Percentiles rank a stretch among this genome's conserved stretches.
phyloP scores from a whole-genome alignment of 257 asterid species.

The Gentiana macrophylla region DNA sequence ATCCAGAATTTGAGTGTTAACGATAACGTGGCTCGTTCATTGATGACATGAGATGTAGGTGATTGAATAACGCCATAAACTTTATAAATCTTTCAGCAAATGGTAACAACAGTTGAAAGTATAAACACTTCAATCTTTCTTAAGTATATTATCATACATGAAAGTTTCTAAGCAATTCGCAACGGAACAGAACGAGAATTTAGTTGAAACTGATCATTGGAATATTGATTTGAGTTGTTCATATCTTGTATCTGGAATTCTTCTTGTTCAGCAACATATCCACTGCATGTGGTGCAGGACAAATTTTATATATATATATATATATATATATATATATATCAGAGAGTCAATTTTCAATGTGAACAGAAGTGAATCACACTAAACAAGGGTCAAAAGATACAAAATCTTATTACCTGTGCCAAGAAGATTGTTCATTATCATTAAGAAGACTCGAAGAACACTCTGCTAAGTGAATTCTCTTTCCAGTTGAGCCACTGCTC shows the following conservation, averaged over 20 bases:
- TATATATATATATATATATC: neutral
- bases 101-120: too few species aligned
- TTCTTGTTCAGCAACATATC: constrained; percentile 11
- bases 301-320: too few species aligned
- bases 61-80: too few species aligned
- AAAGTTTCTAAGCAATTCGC: neutral
- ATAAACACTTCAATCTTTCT: neutral
- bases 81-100: too few species aligned
- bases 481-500: constrained; percentile 15
- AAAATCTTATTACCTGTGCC: neutral
- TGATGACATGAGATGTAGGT: too few species aligned
- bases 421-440: constrained; percentile 8
- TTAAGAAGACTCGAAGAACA: constrained; percentile 19
- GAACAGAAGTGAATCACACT: too few species aligned
- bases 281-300: constrained; percentile 22
- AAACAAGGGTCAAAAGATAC: neutral
- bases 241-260: constrained; percentile 4
- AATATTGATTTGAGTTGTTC: constrained; percentile 8
- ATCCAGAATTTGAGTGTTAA: too few species aligned
- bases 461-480: constrained; percentile 12
- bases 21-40: too few species aligned
- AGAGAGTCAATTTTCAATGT: too few species aligned
- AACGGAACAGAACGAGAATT: constrained; percentile 7
- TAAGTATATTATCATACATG: too few species aligned
- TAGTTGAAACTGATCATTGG: constrained; percentile 19